Conservation (phyloP, 331 rosid genomes). For the Malus hybrid region DNA sequence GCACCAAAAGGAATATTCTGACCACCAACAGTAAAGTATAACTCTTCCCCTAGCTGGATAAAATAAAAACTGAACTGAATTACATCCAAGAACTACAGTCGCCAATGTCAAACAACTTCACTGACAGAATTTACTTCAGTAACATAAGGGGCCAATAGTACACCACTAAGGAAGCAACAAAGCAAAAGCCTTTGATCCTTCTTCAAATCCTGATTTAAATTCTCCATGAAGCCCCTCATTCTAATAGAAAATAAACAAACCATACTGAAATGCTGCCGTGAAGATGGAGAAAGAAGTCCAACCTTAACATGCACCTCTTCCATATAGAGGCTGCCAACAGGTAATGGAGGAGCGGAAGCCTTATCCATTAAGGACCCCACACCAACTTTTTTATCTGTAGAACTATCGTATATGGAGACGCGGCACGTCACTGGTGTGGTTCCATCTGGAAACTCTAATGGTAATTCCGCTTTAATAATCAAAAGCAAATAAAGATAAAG, state of each 20-base stretch:
- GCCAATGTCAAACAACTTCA: neutral
- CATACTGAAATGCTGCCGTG: neutral
- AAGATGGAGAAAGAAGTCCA: conserved; percentile 21
- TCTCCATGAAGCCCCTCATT: neutral
- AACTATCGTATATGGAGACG: conserved; percentile 83
- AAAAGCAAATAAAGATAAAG: conserved; percentile 12
- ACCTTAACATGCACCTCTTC: conserved; percentile 99
- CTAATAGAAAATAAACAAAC: neutral
- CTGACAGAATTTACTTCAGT: neutral
- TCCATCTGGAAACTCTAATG: conserved; percentile 98
- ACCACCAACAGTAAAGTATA: conserved; percentile 70
- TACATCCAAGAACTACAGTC: conserved; percentile 8
- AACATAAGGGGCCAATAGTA: neutral
- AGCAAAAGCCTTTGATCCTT: neutral
- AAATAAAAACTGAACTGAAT: conserved; percentile 17
- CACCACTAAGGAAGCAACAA: neutral
- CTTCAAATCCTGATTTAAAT: neutral
- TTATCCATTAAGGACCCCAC: conserved; percentile 87
- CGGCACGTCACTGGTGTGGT: conserved; percentile 98
- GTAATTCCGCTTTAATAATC: conserved; percentile 59
- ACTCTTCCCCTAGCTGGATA: conserved; percentile 84
- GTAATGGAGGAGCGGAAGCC: conserved; percentile 89
- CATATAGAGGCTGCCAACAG: conserved; percentile 81
- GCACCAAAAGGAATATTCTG: conserved; percentile 93
- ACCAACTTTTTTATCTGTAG: conserved; percentile 83